Evolutionary conservation across 1,284 basidiomycete species (phyloP), one percentile per base, ranked within the genome.

Genomic region (Hymenochaete sp.): DNA sequence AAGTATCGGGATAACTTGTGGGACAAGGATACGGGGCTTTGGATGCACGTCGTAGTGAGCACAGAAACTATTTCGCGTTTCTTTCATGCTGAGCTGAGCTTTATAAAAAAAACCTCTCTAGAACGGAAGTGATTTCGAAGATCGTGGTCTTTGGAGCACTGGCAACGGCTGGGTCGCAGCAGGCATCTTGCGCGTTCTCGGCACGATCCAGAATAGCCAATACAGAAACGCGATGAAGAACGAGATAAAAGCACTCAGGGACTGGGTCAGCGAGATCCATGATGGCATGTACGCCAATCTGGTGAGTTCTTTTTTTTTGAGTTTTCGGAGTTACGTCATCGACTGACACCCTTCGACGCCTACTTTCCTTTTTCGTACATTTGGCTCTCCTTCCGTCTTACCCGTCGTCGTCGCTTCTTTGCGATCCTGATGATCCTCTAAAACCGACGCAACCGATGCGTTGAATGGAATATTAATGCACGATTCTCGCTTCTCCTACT

Each of bases 121-220:
- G n/a, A n/a, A n/a, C n/a, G 82, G 84, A 11, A 55, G 55, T 1
- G 58, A 61, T 35, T 64, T 60, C 19, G 68, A 71, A 45, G 76
- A 86, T 57, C 47, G 67, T 36, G 83, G 82, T 1, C 76, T 80
- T 58, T 83, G 86, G 86, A 75, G 79, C 0, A 86, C 86, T 8
- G 82, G 90, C 0, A 90, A 92, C 45, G 89, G 70, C 0, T 93
- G 89, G 90, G 89, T 81, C 0, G 79, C 85, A 0, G 84, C 82
- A 3, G 90, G 89, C 0, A 91, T 91, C 73, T 67, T 86, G 3
- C 78, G 88, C n/a, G 87, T 91, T 1, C 66, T 84, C 1, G 80
- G 75, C 0, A 88, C 85, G 3, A 80, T 91, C 46, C 65, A 74
- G 52, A 68, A 77, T 44, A 85, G 83, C 1, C 63, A 70, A 38